Evolutionary conservation across 176 grass and related monocot species (phyloP), one percentile per base, ranked within the genome.

Genomic region (Paspalum vaginatum): DNA sequence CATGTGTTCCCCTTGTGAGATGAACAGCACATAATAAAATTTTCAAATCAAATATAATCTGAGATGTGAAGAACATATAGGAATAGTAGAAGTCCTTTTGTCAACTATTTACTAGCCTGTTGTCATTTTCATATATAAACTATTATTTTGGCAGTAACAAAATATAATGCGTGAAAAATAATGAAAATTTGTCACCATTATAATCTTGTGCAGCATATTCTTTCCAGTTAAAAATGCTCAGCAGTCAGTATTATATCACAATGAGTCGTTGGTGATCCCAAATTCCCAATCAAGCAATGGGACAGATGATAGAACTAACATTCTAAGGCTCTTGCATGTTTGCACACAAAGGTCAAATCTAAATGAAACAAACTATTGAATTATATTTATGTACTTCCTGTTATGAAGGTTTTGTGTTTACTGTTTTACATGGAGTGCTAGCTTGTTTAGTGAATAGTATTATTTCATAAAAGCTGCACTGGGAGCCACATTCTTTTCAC

Each of bases 1-100:
- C 55, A 77, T 76, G 64, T 55, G 71, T 76, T 70, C 48, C 38
- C 26, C 38, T 61, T 81, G 54, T 85, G 38, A 89, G 70, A 70
- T 49, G 8, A 75, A 47, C 62, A 75, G 63, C 42, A 49, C 26
- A 70, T 70, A 41, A 57, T 25, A 83, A 16, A 48, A 24, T 41
- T 45, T 61, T 72, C 17, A 76, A 61, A 48, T 85, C 2, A 81
- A 70, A 55, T 60, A 56, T 27, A 69, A 69, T 56, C 8, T 68
- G 57, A 43, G 43, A 63, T 63, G 58, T 61, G 43, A 40, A 37
- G 63, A 62, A 24, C n/a, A 15, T 82, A 40, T 21, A 7, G 4
- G 39, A 61, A 81, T 12, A 22, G 80, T 50, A 70, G 37, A 40
- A 25, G 12, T 50, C 26, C 2, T 63, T 43, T 39, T 51, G 7